Evolutionary conservation across 352 stramenopile species (phyloP), one percentile per base, ranked within the genome.

Genomic region (Phytophthora pini): DNA sequence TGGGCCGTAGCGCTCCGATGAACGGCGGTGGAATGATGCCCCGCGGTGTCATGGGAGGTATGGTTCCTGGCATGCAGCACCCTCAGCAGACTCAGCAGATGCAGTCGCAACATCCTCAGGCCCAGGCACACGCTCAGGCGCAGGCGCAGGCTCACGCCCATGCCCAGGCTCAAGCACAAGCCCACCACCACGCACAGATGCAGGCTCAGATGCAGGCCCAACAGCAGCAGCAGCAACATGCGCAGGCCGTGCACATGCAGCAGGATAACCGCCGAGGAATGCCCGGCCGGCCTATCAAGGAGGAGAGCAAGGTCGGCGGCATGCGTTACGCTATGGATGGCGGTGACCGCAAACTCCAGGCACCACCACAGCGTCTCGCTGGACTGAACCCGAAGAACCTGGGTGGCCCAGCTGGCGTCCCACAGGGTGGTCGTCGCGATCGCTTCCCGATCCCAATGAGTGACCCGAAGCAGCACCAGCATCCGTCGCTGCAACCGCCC

Each of bases 331-430:
- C 82, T 13, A 87, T 89, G 80, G 80, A 91, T 12, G 77, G 77
- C 1, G 77, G 80, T 13, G 79, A 89, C 47, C 78, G 79, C 26
- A 90, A 88, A 63, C 70, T 90, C 57, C 76, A 80, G 51, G 70
- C 57, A 45, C 75, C 77, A 17, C 79, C 79, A 32, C 83, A 86
- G 44, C 80, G 81, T 46, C 67, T 92, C 10, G 83, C 80, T 48
- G 81, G 83, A 38, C 50, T 92, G 52, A 92, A 92, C 66, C 80
- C 83, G 45, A 92, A 92, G 65, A 90, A 88, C 52, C 51, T 92
- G 4, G 83, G 79, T 31, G 70, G 68, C n/a, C 82, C 82, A 10
- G 59, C 62, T 22, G 77, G 74, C 27, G 75, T 83, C 44, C 72
- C 69, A 13, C 79, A 80, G 22, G 66, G 61, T 48, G 77, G 74